These are phyloP conservation scores for Penicillium sp. DNA, from an alignment of 2,329 filamentous ascomycete species.

Conservation along the genomic window DNA sequence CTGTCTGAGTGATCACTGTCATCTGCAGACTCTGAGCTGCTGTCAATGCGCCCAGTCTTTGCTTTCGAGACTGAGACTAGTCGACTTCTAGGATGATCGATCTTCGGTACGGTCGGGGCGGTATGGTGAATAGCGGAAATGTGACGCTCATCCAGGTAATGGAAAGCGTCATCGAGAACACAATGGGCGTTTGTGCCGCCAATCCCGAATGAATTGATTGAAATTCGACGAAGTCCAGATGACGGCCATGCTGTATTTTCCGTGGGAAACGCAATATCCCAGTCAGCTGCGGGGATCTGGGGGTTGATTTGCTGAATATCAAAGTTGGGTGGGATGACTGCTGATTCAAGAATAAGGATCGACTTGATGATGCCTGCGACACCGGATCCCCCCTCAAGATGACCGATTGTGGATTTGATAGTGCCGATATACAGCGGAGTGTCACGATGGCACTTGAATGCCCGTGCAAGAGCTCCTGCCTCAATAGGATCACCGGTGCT, in stretches of 20 bases:
- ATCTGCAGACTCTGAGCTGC: slow-evolving; percentile 2
- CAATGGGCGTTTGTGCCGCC: slow-evolving; percentile 36
- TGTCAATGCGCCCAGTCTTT: background rate
- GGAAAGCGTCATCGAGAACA: slow-evolving; percentile 32
- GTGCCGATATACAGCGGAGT: slow-evolving; percentile 27
- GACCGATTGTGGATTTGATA: slow-evolving; percentile 28
- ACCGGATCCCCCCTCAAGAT: slow-evolving; percentile 30
- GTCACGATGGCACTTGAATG: slow-evolving; percentile 24
- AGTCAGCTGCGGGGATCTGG: slow-evolving; percentile 35
- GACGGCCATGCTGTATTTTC: slow-evolving; percentile 29
- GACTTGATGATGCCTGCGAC: slow-evolving; percentile 42
- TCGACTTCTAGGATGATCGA: background rate
- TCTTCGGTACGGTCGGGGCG: slow-evolving; percentile 1
- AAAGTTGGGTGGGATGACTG: slow-evolving; percentile 45
- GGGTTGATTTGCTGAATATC: slow-evolving; percentile 43
- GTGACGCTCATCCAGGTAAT: slow-evolving; percentile 17
- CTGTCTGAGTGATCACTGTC: slow-evolving; percentile 12
- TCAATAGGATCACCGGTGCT: slow-evolving; percentile 36
- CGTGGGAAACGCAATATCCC: slow-evolving; percentile 30
- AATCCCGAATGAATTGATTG: slow-evolving; percentile 41
- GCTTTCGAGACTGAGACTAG: background rate
- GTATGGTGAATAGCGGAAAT: slow-evolving; percentile 15
- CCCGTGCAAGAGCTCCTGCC: slow-evolving; percentile 26
- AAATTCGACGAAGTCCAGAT: slow-evolving; percentile 22
- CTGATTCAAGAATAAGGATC: slow-evolving; percentile 45